Evolutionary conservation across 495 filamentous ascomycete species (phyloP), one percentile per base, ranked within the genome.

Genomic region (Podospora australis): DNA sequence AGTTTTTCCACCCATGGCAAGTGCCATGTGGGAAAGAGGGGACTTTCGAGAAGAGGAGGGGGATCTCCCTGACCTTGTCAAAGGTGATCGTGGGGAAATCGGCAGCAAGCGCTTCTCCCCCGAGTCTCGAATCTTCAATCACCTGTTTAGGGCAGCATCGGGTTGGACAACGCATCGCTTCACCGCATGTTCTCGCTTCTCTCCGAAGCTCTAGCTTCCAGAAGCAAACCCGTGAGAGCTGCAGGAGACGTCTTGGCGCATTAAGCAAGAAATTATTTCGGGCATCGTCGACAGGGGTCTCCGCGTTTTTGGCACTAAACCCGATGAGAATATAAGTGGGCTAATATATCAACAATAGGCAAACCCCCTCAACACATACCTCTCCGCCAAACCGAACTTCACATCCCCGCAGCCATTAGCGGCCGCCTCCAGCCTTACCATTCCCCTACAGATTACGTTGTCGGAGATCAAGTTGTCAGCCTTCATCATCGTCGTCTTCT

Each of bases 381-480:
- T 98, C 38, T 86, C 83, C 23, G 90, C 90, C 24, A 87, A 90
- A 63, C 92, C 92, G 13, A 80, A 79, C 39, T 97, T 96, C 66
- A 88, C 89, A 19, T 95, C 91, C 20, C 92, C 92, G 3, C 78
- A 88, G 66, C 92, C 92, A 25, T 69, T 98, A n/a, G 91, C 92
- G 44, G 92, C 92, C 17, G 79, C 88, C 56, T 91, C 90, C 34
- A 86, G 90, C 24, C 79, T 98, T 50, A 98, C 92, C 14, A 98
- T 98, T 59, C 92, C 92, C 17, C 69, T 98, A 3, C 89, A 95
- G 70, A 96, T 98, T 54, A 98, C 91, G 1, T 68, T 98, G 38
- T 96, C 91, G 35, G 89, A 97, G 52, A 94, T 98, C 63, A 87
- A 90, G 64, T 72, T 98, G n/a, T 96, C 90, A 9, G 92, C 90